These are phyloP conservation scores for Hypoxylon sp. DNA, from an alignment of 2,329 filamentous ascomycete genomes.

Conservation along the genomic window DNA sequence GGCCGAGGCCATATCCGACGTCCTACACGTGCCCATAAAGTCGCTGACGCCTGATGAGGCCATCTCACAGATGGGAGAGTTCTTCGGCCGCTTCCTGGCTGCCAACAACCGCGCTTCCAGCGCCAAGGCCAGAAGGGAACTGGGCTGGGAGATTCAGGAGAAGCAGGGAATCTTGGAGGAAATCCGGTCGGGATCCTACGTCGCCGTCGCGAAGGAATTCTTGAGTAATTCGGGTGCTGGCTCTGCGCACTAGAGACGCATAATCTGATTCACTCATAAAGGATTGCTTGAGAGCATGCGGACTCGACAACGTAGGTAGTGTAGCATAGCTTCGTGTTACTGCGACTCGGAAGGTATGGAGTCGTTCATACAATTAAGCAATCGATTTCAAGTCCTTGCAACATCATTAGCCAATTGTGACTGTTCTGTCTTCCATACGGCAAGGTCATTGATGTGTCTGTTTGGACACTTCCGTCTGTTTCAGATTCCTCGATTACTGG, in stretches of 20 bases:
- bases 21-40: conserved; percentile 46
- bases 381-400: conserved; percentile 62
- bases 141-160: conserved; percentile 58
- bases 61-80: conserved; percentile 48
- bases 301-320: background rate
- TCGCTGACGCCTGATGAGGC: conserved; percentile 51
- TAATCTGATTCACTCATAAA: no score
- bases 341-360: background rate
- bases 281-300: background rate
- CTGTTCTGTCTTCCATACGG: conserved; percentile 7
- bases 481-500: conserved; percentile 28
- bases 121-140: conserved; percentile 56
- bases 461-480: conserved; percentile 47
- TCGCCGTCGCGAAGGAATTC: conserved; percentile 31
- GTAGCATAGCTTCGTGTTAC: background rate
- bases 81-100: conserved; percentile 55
- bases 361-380: conserved; percentile 61
- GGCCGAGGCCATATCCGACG: conserved; percentile 47
- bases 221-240: background rate
- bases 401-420: conserved; percentile 59
- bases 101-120: conserved; percentile 55
- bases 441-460: background rate
- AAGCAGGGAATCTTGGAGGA: conserved; percentile 56
- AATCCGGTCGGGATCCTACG: conserved; percentile 50
- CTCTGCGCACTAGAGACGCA: background rate